Evolutionary conservation across 2,329 filamentous ascomycete genomes (phyloP).

Genomic region (Scorias spongiosa): DNA sequence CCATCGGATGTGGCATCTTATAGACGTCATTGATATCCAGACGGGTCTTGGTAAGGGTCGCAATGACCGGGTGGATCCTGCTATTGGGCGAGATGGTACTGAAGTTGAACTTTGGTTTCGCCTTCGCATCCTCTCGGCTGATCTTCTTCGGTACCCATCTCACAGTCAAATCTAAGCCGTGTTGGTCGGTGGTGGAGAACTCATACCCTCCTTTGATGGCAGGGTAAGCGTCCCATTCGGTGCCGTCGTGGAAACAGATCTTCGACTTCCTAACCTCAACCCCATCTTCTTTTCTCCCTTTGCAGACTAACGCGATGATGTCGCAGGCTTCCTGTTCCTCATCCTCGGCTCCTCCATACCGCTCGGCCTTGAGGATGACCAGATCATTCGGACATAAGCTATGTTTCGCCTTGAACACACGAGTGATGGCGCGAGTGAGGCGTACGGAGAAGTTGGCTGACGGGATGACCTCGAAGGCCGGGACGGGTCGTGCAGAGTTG

Average conservation of each 20-base stretch:
- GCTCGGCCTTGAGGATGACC: conserved; percentile 54
- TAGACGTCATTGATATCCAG: conserved; percentile 59
- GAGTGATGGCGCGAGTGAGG: conserved; percentile 45
- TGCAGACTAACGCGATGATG: conserved; percentile 54
- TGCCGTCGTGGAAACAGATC: conserved; percentile 43
- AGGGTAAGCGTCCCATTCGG: conserved; percentile 29
- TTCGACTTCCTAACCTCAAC: conserved; percentile 47
- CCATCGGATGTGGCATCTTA: conserved; percentile 24
- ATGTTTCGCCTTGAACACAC: conserved; percentile 47
- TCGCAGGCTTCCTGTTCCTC: conserved; percentile 37
- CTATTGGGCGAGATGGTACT: conserved; percentile 57
- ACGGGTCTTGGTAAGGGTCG: conserved; percentile 45
- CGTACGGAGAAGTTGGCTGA: conserved; percentile 39
- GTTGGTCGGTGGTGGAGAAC: conserved; percentile 44
- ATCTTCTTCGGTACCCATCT: conserved; percentile 49
- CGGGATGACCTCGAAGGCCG: conserved; percentile 59
- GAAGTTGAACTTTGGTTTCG: conserved; percentile 48
- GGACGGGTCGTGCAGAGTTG: conserved; percentile 44
- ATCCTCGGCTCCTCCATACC: conserved; percentile 41
- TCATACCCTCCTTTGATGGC: conserved; percentile 32
- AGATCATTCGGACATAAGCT: conserved; percentile 54
- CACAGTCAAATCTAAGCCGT: conserved; percentile 44
- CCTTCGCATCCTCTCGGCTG: conserved; percentile 21
- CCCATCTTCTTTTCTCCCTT: conserved; percentile 30
- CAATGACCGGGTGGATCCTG: conserved; percentile 60